phyloP scores from a whole-genome alignment of 2,329 filamentous ascomycete species.

The Paecilomyces fulvus region DNA sequence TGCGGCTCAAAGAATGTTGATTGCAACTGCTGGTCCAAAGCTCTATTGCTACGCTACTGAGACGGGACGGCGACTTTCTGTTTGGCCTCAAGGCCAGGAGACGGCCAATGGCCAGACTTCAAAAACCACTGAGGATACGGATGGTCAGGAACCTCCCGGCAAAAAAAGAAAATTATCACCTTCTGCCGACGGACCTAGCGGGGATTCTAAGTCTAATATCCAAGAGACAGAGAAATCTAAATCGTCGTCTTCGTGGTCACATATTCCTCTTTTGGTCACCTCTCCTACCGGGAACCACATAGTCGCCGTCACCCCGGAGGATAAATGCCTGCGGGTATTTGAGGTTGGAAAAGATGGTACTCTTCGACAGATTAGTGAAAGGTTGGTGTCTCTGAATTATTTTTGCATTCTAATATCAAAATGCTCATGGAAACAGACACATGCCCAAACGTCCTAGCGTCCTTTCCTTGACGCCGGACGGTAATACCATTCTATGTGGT shows the following conservation, averaged over 20 bases:
- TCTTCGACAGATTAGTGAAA: constrained; percentile 60
- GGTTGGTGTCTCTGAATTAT: constrained; percentile 42
- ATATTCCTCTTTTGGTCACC: constrained; percentile 60
- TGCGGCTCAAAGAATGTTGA: constrained; percentile 43
- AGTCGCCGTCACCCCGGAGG: constrained; percentile 75
- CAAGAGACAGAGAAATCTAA: constrained; percentile 14
- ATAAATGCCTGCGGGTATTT: constrained; percentile 85
- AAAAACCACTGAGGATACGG: constrained; percentile 12
- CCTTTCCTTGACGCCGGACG: constrained; percentile 60
- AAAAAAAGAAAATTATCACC: constrained; percentile 37
- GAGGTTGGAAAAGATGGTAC: constrained; percentile 53
- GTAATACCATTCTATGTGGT: constrained; percentile 65
- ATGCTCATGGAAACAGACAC: constrained; percentile 39
- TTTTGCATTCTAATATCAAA: not conserved
- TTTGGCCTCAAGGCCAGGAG: constrained; percentile 45
- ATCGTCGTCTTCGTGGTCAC: constrained; percentile 36
- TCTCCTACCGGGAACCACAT: constrained; percentile 60
- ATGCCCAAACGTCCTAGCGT: constrained; percentile 89
- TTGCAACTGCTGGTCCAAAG: constrained; percentile 65
- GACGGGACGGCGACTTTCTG: constrained; percentile 51
- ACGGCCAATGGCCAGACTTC: constrained; percentile 18
- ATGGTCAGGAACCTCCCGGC: constrained; percentile 29
- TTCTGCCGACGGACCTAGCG: constrained; percentile 12
- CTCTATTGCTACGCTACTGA: constrained; percentile 59
- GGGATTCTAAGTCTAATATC: constrained; percentile 6